Conservation (phyloP, 179 eudicot genomes). For the Beta macrorhiza region DNA sequence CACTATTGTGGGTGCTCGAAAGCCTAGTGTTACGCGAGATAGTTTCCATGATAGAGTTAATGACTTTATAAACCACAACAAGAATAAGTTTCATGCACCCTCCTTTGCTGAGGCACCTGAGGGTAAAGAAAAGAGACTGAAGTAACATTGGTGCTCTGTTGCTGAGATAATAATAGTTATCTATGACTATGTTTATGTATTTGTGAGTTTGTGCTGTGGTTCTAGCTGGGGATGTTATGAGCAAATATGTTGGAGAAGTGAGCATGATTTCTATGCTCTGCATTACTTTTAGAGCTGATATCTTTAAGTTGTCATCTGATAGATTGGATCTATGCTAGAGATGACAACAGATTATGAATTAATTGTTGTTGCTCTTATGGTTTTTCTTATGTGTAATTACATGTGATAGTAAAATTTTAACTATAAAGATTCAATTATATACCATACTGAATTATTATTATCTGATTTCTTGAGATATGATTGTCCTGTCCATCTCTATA, state of each 20-base stretch:
- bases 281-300: background rate
- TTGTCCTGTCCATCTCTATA: background rate
- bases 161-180: background rate
- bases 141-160: background rate
- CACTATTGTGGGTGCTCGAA: slow-evolving; percentile 17
- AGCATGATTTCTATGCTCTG: background rate
- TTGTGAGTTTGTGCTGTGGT: background rate
- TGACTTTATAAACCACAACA: slow-evolving; percentile 30
- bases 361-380: background rate
- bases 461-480: slow-evolving; percentile 1
- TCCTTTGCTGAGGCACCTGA: slow-evolving; percentile 23
- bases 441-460: background rate
- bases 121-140: background rate
- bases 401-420: background rate
- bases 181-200: background rate
- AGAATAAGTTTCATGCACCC: slow-evolving; percentile 30
- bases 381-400: background rate
- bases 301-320: slow-evolving; percentile 5
- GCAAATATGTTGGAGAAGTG: background rate
- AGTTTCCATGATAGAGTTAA: slow-evolving; percentile 34
- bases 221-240: background rate
- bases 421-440: background rate
- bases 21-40: slow-evolving; percentile 17
- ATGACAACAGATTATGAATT: background rate
- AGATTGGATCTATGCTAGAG: background rate